These are phyloP conservation scores for Lactifluus subvellereus DNA, from an alignment of 768 basidiomycete genomes.

Conservation along the genomic window DNA sequence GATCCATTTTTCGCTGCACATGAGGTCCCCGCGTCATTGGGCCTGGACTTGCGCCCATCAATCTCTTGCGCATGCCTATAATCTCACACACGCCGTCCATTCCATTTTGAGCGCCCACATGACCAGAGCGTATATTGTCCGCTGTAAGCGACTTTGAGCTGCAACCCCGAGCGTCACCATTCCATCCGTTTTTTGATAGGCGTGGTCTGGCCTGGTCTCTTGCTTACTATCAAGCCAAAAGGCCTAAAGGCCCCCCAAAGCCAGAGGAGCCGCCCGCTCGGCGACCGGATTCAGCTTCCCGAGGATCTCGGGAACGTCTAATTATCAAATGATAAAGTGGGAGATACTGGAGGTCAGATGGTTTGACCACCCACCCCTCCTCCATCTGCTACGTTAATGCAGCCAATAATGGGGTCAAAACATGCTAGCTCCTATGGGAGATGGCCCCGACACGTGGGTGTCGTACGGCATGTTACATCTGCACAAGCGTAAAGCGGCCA, in stretches of 20 bases:
- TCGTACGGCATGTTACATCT: neutral
- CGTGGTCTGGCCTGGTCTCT: slow-evolving; percentile 12
- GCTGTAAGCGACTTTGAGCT: neutral
- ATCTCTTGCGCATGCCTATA: neutral
- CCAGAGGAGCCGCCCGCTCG: neutral
- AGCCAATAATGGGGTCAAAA: neutral
- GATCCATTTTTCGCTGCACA: neutral
- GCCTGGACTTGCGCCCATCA: slow-evolving; percentile 21
- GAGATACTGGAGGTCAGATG: slow-evolving; percentile 7
- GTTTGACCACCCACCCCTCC: neutral
- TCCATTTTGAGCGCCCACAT: slow-evolving; percentile 16
- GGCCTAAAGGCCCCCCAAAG: neutral
- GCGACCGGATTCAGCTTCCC: neutral
- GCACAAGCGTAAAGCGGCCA: slow-evolving; percentile 1
- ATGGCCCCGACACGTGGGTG: slow-evolving; percentile 2
- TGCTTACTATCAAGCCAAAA: neutral
- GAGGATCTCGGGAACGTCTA: slow-evolving; percentile 16
- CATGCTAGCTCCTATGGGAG: slow-evolving; percentile 5
- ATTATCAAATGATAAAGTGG: slow-evolving; percentile 2
- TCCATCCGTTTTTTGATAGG: neutral
- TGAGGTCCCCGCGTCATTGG: slow-evolving; percentile 15
- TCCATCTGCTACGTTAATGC: neutral
- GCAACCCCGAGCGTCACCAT: slow-evolving; percentile 9
- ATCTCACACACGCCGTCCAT: slow-evolving; percentile 17
- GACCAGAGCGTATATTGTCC: slow-evolving; percentile 5